phyloP scores from a whole-genome alignment of 202 grass and related monocot genomes.

The Eragrostis tef region DNA sequence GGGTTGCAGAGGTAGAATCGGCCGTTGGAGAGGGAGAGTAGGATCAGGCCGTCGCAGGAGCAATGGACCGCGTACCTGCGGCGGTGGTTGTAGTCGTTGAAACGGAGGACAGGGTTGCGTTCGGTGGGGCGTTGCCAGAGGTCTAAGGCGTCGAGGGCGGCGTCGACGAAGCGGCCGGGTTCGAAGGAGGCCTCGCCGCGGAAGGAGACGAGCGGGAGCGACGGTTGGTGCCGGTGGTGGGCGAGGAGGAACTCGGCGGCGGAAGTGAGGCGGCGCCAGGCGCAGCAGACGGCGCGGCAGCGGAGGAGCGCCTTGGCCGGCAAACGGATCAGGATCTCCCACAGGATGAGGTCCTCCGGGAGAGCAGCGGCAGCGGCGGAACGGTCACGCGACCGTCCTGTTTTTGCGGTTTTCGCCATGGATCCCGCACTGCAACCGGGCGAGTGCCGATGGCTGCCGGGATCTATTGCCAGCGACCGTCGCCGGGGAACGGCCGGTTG shows the following conservation, averaged over 20 bases:
- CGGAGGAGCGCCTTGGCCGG: conserved; percentile 4
- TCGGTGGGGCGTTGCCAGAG: neutral
- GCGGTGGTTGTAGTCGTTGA: neutral
- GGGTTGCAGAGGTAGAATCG: conserved; percentile 37
- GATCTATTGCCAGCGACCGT: no score
- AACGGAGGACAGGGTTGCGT: conserved; percentile 15
- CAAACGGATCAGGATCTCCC: conserved; percentile 25
- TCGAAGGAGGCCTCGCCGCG: no score
- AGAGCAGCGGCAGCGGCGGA: neutral
- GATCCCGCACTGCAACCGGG: neutral
- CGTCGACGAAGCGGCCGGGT: neutral
- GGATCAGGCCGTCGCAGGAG: conserved; percentile 29
- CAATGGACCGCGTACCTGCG: neutral
- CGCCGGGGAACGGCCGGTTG: neutral
- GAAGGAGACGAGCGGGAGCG: conserved; percentile 13
- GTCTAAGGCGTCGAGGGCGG: conserved; percentile 4
- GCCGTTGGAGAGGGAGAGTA: neutral
- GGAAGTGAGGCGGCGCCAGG: conserved; percentile 2
- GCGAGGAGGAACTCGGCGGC: neutral
- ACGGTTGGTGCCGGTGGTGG: neutral
- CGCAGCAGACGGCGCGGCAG: conserved; percentile 5
- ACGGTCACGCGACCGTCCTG: no score
- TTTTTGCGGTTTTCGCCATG: neutral
- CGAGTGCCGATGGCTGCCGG: no score
- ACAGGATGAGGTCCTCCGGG: conserved; percentile 12